These are phyloP conservation scores for Tricholoma hemisulphureum DNA, from an alignment of 768 basidiomycete species.

Conservation along the genomic window DNA sequence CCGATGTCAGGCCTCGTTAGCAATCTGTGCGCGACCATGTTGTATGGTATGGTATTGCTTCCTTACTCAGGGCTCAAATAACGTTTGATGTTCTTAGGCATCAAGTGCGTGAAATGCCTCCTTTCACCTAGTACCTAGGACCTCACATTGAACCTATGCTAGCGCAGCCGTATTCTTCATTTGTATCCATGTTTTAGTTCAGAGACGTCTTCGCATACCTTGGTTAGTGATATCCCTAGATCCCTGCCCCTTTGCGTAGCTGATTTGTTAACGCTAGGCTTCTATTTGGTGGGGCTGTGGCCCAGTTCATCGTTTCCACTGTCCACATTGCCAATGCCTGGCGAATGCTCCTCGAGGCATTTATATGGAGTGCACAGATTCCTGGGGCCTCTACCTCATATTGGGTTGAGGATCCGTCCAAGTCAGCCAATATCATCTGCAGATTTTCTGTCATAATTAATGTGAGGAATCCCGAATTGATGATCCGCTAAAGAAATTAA, in stretches of 20 bases:
- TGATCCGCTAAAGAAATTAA: not conserved
- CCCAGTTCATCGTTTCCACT: constrained; percentile 17
- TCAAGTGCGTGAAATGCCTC: not conserved
- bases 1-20: constrained; percentile 12
- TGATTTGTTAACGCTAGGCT: constrained; percentile 7
- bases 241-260: not conserved
- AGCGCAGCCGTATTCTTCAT: constrained; percentile 13
- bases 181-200: constrained; percentile 12
- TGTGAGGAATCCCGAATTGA: not conserved
- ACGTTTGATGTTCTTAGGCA: not conserved
- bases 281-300: constrained; percentile 6
- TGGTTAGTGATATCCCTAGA: constrained; percentile 1
- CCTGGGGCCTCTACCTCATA: not conserved
- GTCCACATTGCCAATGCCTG: constrained; percentile 9
- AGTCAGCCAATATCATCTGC: not conserved
- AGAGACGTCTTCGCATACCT: constrained; percentile 2
- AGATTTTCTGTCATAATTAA: constrained; percentile 3
- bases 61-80: not conserved
- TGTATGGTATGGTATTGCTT: constrained; percentile 13
- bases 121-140: not conserved
- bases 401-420: not conserved
- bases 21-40: constrained; percentile 12
- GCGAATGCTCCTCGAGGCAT: constrained; percentile 9
- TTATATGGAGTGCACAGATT: constrained; percentile 5
- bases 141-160: not conserved